A percentile compares a stretch with the other conserved stretches of the same genome.
These are phyloP conservation scores for Neonectria ditissima DNA, from an alignment of 2,329 filamentous ascomycete genomes.

Conservation along the genomic window DNA sequence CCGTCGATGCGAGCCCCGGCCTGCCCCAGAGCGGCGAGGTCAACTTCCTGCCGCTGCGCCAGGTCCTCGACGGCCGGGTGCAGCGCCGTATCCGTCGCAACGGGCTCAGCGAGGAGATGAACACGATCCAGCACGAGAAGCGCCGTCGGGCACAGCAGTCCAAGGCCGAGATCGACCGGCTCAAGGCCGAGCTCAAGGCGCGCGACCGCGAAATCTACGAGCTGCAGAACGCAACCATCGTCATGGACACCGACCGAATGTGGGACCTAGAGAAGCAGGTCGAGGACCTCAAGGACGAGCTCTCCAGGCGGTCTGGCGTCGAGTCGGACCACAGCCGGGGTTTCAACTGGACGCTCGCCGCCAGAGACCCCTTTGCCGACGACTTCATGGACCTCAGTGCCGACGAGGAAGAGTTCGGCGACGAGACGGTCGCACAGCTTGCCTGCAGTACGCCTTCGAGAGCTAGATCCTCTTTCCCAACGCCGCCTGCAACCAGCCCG, in stretches of 20 bases:
- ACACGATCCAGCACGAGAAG: conserved; percentile 62
- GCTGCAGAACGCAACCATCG: conserved; percentile 62
- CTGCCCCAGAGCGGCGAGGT: conserved; percentile 52
- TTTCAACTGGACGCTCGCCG: conserved; percentile 65
- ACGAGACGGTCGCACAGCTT: conserved; percentile 63
- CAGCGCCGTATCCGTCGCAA: conserved; percentile 68
- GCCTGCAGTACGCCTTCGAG: conserved; percentile 64
- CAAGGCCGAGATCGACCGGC: conserved; percentile 60
- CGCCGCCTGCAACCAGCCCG: conserved; percentile 68
- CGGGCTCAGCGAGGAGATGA: conserved; percentile 69
- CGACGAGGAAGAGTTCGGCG: conserved; percentile 59
- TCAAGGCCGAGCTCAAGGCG: conserved; percentile 61
- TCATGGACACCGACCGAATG: conserved; percentile 60
- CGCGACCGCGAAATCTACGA: conserved; percentile 66
- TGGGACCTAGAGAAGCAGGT: conserved; percentile 57
- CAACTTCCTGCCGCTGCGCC: conserved; percentile 60
- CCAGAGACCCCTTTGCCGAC: conserved; percentile 59
- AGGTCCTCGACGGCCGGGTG: conserved; percentile 68
- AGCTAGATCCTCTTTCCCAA: conserved; percentile 62
- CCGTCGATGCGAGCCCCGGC: conserved; percentile 29
- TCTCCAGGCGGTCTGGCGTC: conserved; percentile 42
- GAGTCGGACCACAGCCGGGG: conserved; percentile 42
- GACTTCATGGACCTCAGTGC: conserved; percentile 56
- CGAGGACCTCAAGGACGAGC: conserved; percentile 49
- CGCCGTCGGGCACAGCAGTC: conserved; percentile 53